Conservation (phyloP, 208 protist genomes). For the Trypanosoma vivax region DNA sequence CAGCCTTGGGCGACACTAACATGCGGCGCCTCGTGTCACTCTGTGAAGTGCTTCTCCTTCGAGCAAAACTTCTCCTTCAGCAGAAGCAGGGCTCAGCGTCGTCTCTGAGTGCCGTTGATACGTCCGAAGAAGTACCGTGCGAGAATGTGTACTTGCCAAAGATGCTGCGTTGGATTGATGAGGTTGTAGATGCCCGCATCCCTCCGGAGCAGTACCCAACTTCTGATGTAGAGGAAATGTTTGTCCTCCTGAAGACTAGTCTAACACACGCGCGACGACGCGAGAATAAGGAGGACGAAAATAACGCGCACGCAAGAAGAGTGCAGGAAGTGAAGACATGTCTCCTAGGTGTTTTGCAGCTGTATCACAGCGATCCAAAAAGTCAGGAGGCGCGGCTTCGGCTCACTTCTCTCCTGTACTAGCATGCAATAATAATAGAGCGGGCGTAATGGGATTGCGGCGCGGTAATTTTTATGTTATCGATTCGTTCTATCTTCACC, state of each 20-base stretch:
- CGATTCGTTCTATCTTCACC: no score
- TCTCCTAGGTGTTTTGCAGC: constrained; percentile 54
- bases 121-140: no score
- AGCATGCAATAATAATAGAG: background rate
- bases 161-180: constrained; percentile 17
- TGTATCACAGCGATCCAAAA: constrained; percentile 54
- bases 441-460: background rate
- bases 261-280: background rate
- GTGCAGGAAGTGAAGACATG: constrained; percentile 50
- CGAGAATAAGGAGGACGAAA: background rate
- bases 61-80: constrained; percentile 35
- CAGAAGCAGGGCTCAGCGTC: background rate
- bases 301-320: constrained; percentile 19
- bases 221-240: constrained; percentile 20
- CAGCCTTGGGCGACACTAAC: constrained; percentile 37
- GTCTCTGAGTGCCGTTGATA: background rate
- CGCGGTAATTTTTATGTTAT: no score
- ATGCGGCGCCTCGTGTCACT: constrained; percentile 57
- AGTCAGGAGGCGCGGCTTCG: constrained; percentile 54
- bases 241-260: constrained; percentile 2
- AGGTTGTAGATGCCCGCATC: constrained; percentile 18
- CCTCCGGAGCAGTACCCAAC: constrained; percentile 14
- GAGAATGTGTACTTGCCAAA: background rate
- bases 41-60: constrained; percentile 57
- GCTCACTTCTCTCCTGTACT: constrained; percentile 71